phyloP scores from a whole-genome alignment of 306 rosid species.

The Oemleria cerasiformis region DNA sequence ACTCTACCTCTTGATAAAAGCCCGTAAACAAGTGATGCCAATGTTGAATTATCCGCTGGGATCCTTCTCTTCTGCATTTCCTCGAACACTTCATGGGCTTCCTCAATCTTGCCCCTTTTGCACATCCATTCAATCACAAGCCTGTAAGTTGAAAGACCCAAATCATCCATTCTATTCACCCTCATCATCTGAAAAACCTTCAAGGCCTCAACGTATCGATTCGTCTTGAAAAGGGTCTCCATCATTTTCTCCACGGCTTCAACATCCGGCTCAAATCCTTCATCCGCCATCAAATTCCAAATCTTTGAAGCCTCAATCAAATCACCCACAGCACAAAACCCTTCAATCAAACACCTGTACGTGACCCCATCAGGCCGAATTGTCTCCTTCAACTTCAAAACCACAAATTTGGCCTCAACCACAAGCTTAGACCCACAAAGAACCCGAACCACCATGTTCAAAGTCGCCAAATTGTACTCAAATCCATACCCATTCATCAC shows the following conservation, averaged over 20 bases:
- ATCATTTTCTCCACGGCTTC: slow-evolving; percentile 61
- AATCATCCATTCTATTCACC: slow-evolving; percentile 51
- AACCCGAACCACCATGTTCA: slow-evolving; percentile 51
- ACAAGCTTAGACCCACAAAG: slow-evolving; percentile 60
- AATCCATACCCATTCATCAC: slow-evolving; percentile 55
- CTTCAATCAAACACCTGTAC: slow-evolving; percentile 48
- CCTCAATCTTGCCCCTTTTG: slow-evolving; percentile 46
- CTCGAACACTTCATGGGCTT: slow-evolving; percentile 48
- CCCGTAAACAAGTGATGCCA: slow-evolving; percentile 56
- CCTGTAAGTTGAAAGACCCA: slow-evolving; percentile 54
- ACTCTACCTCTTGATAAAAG: slow-evolving; percentile 52
- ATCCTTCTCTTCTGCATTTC: slow-evolving; percentile 71
- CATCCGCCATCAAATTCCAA: slow-evolving; percentile 85
- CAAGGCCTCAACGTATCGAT: slow-evolving; percentile 51
- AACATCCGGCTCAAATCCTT: slow-evolving; percentile 55
- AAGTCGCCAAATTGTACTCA: slow-evolving; percentile 41
- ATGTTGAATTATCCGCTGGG: slow-evolving; percentile 38
- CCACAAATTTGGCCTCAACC: slow-evolving; percentile 60
- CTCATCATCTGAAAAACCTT: slow-evolving; percentile 67
- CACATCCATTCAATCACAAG: slow-evolving; percentile 69
- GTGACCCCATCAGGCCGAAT: slow-evolving; percentile 48
- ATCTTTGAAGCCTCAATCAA: slow-evolving; percentile 69
- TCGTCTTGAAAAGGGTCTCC: slow-evolving; percentile 59
- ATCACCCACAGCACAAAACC: slow-evolving; percentile 68
- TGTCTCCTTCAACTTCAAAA: slow-evolving; percentile 54